Evolutionary conservation across 2,329 filamentous ascomycete species (phyloP), one percentile per base, ranked within the genome.

Genomic region (Capronia epimyces): DNA sequence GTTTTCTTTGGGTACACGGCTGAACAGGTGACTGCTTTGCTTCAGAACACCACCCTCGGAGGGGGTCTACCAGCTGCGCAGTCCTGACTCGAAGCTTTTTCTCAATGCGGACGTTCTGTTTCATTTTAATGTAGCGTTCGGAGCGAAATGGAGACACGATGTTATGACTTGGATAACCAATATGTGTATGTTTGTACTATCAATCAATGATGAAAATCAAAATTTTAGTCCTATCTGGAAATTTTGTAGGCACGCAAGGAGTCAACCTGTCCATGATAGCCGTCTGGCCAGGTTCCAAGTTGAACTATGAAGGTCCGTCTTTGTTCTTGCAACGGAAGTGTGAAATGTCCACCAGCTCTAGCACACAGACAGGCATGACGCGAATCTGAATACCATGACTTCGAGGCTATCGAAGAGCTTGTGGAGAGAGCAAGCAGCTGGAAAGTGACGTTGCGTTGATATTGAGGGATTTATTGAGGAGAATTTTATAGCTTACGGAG

Each of bases 1-100:
- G 89, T 96, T 0, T 96, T 96, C 64, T 88, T 97, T 62, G 91
- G 91, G 0, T 96, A 95, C 63, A 82, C 85, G 8, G 79, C 89
- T 55, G 87, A 94, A 53, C 84, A 94, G 65, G 86, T 87, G n/a
- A 79, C 87, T 20, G 76, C 80, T 48, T 77, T 94, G 45, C 78
- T 94, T 73, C 82, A 86, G 60, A 56, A 44, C 16, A 51, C 43
- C 27, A 53, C 45, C 10, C 47, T 55, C 31, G 55, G 39, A 12
- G 44, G 18, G 51, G 45, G 16, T n/a, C 49, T 13, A 29, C 39
- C 24, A 42, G 31, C 8, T 13, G 15, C n/a, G 15, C n/a, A 6
- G 31, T n/a, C 6, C 12, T 34, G 31, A 18, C 15, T n/a, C n/a
- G n/a, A n/a, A n/a, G 21, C 18, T 7, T 12, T 29, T 45, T 15